Percentiles rank a stretch among this genome's conserved stretches.
phyloP scores from a whole-genome alignment of 225 moss, liverwort and hornwort genomes.

The Climacium dendroides region DNA sequence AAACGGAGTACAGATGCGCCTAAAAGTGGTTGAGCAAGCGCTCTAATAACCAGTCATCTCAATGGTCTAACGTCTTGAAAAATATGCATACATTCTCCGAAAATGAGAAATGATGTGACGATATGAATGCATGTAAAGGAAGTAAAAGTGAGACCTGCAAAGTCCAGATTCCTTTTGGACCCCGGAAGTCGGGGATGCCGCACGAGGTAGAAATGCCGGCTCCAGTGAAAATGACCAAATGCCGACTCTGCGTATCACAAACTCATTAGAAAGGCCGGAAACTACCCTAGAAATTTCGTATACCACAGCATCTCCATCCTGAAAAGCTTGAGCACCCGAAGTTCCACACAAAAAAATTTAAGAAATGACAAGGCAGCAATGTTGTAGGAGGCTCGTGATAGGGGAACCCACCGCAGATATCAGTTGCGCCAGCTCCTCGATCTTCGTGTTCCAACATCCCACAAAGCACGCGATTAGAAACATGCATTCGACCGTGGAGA shows the following conservation, averaged over 20 bases:
- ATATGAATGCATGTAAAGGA: not conserved
- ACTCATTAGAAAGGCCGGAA: not conserved
- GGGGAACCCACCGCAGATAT: slow-evolving; percentile 25
- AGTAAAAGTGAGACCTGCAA: slow-evolving; percentile 38
- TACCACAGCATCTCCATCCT: not conserved
- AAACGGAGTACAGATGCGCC: not conserved
- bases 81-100: not conserved
- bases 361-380: not conserved
- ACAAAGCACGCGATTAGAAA: slow-evolving; percentile 6
- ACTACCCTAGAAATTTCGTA: not conserved
- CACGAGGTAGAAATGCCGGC: slow-evolving; percentile 87
- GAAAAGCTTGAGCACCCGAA: not conserved
- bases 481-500: not conserved
- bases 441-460: slow-evolving; percentile 22
- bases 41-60: not conserved
- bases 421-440: slow-evolving; percentile 39
- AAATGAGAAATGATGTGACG: not conserved
- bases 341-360: not conserved
- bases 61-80: not conserved
- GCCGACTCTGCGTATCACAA: slow-evolving; percentile 51
- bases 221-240: slow-evolving; percentile 81
- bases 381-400: not conserved
- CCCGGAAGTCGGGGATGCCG: slow-evolving; percentile 78
- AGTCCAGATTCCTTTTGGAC: slow-evolving; percentile 87
- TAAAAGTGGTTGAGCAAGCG: not conserved